These are phyloP conservation scores for Asparagopsis taxiformis DNA, from an alignment of 31 red algal genomes.

Conservation along the genomic window DNA sequence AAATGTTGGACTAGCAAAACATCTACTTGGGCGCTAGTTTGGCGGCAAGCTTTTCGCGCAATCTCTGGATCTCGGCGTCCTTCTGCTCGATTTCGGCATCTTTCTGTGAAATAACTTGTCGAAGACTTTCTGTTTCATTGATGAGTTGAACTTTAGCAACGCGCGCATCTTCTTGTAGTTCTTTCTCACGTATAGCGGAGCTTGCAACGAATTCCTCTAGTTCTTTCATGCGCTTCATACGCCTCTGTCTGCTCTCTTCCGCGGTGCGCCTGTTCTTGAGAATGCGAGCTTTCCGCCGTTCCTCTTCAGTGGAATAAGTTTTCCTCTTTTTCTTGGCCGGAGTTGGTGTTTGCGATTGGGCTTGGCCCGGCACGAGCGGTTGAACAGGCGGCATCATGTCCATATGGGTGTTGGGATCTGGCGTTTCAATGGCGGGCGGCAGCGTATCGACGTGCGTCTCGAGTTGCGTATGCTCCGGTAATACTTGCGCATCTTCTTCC, in stretches of 20 bases:
- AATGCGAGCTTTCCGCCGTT: conserved; percentile 67
- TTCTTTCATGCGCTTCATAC: conserved; percentile 77
- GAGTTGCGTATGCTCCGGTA: too few relatives aligned
- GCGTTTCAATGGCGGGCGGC: too few relatives aligned
- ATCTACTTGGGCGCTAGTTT: neutral
- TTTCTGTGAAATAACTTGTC: conserved; percentile 27
- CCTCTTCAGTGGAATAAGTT: conserved; percentile 72
- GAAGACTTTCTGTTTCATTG: conserved; percentile 26
- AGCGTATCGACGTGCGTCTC: too few relatives aligned
- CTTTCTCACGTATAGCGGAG: conserved; percentile 41
- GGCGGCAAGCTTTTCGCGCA: conserved; percentile 20
- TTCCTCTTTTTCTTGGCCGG: conserved; percentile 67
- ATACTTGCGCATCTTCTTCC: too few relatives aligned
- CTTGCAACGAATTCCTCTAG: conserved; percentile 45
- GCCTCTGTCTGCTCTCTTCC: conserved; percentile 71
- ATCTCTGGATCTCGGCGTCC: conserved; percentile 33
- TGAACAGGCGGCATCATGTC: too few relatives aligned
- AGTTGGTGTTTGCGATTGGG: too few relatives aligned
- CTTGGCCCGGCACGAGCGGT: too few relatives aligned
- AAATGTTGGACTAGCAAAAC: too few relatives aligned
- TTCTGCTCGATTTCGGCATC: conserved; percentile 28
- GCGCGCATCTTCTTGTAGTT: conserved; percentile 34
- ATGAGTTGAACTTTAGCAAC: conserved; percentile 24
- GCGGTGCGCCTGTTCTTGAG: conserved; percentile 78
- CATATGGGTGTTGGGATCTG: too few relatives aligned